Conservation (phyloP, 495 filamentous ascomycete species). For the Aspergillus taichungensis region DNA sequence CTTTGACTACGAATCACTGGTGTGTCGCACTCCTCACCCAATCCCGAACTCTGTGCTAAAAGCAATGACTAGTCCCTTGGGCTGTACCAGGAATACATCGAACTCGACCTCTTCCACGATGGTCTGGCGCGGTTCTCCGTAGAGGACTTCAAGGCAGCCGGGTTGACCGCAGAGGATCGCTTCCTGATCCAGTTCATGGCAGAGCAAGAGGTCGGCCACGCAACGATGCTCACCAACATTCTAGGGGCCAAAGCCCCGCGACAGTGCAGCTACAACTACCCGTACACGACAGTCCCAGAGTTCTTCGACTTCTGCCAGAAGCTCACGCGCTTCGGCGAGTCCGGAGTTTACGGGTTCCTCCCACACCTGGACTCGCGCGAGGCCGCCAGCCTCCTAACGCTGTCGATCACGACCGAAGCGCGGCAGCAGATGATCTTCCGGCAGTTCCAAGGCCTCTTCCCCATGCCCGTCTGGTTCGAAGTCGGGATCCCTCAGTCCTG, state of each 20-base stretch:
- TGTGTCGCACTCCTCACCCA: conserved; percentile 6
- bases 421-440: conserved; percentile 86
- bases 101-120: conserved; percentile 80
- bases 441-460: conserved; percentile 74
- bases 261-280: conserved; percentile 78
- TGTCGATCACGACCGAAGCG: conserved; percentile 75
- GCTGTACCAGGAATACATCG: conserved; percentile 79
- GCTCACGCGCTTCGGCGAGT: conserved; percentile 72
- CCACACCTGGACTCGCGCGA: conserved; percentile 72
- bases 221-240: conserved; percentile 72
- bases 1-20: conserved; percentile 66
- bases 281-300: conserved; percentile 66
- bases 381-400: conserved; percentile 60
- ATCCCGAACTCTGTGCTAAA: conserved; percentile 15
- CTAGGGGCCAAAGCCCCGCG: conserved; percentile 58
- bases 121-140: conserved; percentile 62
- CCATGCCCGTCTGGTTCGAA: conserved; percentile 82
- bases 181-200: conserved; percentile 77
- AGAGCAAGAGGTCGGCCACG: conserved; percentile 75
- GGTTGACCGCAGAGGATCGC: conserved; percentile 59
- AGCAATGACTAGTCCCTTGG: conserved; percentile 40
- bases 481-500: conserved; percentile 75
- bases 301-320: conserved; percentile 85
- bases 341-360: conserved; percentile 78
- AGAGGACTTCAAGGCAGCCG: conserved; percentile 60